These are phyloP conservation scores for Helenozyma rhizophorensis DNA, from an alignment of 805 yeast species.

Conservation along the genomic window DNA sequence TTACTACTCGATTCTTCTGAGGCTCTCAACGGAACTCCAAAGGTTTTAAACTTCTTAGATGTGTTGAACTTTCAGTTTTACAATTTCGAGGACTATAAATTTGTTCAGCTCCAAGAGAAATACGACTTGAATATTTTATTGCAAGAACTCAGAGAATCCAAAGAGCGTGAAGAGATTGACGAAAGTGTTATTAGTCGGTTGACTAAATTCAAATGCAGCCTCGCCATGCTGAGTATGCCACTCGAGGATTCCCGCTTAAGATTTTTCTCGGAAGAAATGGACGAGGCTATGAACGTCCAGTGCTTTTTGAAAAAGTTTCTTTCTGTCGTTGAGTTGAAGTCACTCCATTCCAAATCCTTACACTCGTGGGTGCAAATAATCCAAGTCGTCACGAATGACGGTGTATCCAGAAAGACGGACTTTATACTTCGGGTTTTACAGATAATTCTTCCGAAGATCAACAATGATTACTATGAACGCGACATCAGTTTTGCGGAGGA, in stretches of 20 bases:
- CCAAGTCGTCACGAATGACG: conserved; percentile 67
- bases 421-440: conserved; percentile 78
- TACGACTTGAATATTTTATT: conserved; percentile 34
- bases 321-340: conserved; percentile 43
- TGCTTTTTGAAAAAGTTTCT: conserved; percentile 43
- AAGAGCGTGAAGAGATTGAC: conserved; percentile 3
- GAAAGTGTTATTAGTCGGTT: conserved; percentile 20
- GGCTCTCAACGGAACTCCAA: conserved; percentile 57
- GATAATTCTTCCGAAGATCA: conserved; percentile 67
- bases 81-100: conserved; percentile 40
- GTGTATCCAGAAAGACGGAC: conserved; percentile 31
- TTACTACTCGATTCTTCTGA: conserved; percentile 48
- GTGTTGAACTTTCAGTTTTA: conserved; percentile 50
- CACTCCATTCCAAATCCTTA: conserved; percentile 55
- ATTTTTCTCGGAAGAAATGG: conserved; percentile 24
- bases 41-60: conserved; percentile 66
- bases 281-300: conserved; percentile 24
- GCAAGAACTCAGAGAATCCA: conserved; percentile 20
- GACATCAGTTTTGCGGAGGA: conserved; percentile 70
- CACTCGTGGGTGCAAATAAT: conserved; percentile 83
- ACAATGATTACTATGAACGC: conserved; percentile 59
- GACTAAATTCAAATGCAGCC: conserved; percentile 18
- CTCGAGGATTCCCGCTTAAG: conserved; percentile 17
- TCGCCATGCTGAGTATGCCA: conserved; percentile 11
- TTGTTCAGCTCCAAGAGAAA: conserved; percentile 21